Conservation (phyloP, 257 asterid species). For the Scutellaria minor region DNA sequence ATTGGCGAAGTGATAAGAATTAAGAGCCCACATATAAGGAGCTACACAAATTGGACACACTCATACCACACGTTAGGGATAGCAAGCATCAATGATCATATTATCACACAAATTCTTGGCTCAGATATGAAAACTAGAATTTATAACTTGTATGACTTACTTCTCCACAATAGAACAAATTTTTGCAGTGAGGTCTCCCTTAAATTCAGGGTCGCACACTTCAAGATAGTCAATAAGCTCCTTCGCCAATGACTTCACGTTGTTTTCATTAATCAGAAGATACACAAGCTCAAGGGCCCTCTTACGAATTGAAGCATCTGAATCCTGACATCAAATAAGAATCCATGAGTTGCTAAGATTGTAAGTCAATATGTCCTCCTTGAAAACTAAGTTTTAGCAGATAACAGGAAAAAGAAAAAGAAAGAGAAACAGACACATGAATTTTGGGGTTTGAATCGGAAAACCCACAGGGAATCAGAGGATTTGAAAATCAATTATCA, state of each 20-base stretch:
- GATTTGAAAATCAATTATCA: not conserved
- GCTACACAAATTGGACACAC: constrained; percentile 14
- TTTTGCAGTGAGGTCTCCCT: constrained; percentile 84
- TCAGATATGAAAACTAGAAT: constrained; percentile 15
- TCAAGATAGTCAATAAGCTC: constrained; percentile 86
- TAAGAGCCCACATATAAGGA: constrained; percentile 16
- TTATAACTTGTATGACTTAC: constrained; percentile 55
- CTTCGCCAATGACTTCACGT: constrained; percentile 80
- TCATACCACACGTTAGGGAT: not conserved
- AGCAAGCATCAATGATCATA: constrained; percentile 22
- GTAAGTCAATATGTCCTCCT: constrained; percentile 19
- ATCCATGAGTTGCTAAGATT: constrained; percentile 34
- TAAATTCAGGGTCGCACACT: constrained; percentile 82
- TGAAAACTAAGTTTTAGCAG: constrained; percentile 11
- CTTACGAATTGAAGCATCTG: constrained; percentile 96
- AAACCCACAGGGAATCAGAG: not conserved
- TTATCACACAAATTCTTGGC: constrained; percentile 12
- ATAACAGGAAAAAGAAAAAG: constrained; percentile 1
- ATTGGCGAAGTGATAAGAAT: constrained; percentile 18
- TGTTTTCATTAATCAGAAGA: constrained; percentile 84
- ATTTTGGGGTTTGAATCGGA: constrained; percentile 5
- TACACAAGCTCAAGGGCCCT: constrained; percentile 93
- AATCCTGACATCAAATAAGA: constrained; percentile 63
- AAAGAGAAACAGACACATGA: constrained; percentile 12
- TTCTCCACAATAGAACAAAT: constrained; percentile 91